Evolutionary conservation across 1,284 basidiomycete genomes (phyloP).

Genomic region (Moniliophthora roreri): DNA sequence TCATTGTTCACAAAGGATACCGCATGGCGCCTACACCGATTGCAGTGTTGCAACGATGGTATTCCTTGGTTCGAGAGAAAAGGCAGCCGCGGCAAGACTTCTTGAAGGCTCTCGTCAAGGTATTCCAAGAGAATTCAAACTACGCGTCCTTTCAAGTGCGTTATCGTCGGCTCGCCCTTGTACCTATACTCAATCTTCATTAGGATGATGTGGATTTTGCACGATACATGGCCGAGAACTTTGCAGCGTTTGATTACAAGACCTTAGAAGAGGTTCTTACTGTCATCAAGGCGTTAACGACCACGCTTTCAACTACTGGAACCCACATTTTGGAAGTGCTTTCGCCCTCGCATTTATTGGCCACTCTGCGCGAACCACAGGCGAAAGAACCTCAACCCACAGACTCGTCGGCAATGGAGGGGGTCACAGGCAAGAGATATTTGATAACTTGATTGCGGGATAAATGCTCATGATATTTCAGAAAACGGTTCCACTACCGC

Average conservation of each 20-base stretch:
- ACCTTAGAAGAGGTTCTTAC: constrained; percentile 90
- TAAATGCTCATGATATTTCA: too few relatives aligned
- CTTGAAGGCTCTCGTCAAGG: constrained; percentile 78
- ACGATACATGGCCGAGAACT: constrained; percentile 93
- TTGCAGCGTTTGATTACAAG: constrained; percentile 91
- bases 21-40: constrained; percentile 57
- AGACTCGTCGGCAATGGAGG: background rate
- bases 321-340: constrained; percentile 74
- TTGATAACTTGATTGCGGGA: too few relatives aligned
- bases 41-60: constrained; percentile 89
- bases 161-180: background rate
- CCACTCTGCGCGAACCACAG: constrained; percentile 48
- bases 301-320: constrained; percentile 81
- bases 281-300: constrained; percentile 81
- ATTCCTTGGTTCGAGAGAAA: constrained; percentile 87
- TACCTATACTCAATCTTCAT: background rate
- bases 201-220: constrained; percentile 82
- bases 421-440: background rate
- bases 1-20: constrained; percentile 60
- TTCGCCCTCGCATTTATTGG: constrained; percentile 68
- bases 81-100: constrained; percentile 84
- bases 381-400: background rate
- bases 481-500: too few relatives aligned
- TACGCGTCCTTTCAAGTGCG: constrained; percentile 47
- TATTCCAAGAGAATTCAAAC: constrained; percentile 66